These are phyloP conservation scores for Lepraria neglecta DNA, from an alignment of 495 filamentous ascomycete genomes.

Conservation along the genomic window DNA sequence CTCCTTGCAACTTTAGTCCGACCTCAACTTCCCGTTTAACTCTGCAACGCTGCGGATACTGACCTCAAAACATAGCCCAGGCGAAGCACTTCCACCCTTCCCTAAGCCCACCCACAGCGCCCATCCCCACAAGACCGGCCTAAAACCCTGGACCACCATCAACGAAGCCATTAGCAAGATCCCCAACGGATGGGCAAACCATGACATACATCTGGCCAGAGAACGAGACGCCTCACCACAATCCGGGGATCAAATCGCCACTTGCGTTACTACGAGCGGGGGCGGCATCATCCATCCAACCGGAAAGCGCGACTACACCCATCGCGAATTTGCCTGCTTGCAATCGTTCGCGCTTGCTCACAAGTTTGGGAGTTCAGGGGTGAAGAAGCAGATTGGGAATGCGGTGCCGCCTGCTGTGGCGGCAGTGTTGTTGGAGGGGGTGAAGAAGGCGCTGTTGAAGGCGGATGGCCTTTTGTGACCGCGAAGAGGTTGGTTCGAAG, in stretches of 20 bases:
- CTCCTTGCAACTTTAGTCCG: not conserved
- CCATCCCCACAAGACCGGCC: constrained; percentile 28
- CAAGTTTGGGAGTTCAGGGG: constrained; percentile 43
- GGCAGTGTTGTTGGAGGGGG: constrained; percentile 50
- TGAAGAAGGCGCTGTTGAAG: constrained; percentile 50
- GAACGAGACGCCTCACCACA: constrained; percentile 29
- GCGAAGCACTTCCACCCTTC: constrained; percentile 65
- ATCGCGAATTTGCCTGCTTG: constrained; percentile 67
- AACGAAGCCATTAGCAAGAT: constrained; percentile 44
- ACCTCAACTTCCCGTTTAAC: not conserved
- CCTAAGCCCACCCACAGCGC: constrained; percentile 61
- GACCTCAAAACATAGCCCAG: constrained; percentile 48
- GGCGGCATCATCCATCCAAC: constrained; percentile 63
- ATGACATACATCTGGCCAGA: constrained; percentile 41
- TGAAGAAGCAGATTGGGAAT: constrained; percentile 78
- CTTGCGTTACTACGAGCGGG: constrained; percentile 65
- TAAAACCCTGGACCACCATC: constrained; percentile 40
- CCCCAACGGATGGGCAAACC: constrained; percentile 35
- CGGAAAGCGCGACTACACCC: constrained; percentile 60
- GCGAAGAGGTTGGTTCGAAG: too few species aligned
- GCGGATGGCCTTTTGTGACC: constrained; percentile 42
- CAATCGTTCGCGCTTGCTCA: constrained; percentile 68
- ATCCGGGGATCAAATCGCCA: constrained; percentile 45
- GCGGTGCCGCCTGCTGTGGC: constrained; percentile 69
- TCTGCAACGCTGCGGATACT: not conserved